Percentiles rank a stretch among this genome's conserved stretches.
Conservation (phyloP, 345 rosid species). For the Arabidopsis arenosa region DNA sequence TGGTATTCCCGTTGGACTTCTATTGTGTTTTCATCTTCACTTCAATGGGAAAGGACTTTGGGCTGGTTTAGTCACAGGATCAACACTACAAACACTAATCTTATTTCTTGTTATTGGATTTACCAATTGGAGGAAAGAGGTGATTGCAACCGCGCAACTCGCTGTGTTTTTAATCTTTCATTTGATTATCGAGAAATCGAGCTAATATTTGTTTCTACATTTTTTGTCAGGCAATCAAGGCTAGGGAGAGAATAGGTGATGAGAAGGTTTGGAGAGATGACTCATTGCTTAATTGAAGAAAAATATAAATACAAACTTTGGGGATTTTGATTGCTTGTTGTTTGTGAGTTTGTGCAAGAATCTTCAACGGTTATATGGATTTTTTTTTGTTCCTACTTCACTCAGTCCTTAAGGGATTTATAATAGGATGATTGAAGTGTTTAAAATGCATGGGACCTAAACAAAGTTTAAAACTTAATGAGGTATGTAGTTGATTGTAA, state of each 20-base stretch:
- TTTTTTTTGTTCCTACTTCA: not conserved
- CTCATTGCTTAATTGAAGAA: slow-evolving; percentile 14
- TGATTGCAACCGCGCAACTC: slow-evolving; percentile 3
- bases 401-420: not conserved
- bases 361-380: not conserved
- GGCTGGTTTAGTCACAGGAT: slow-evolving; percentile 61
- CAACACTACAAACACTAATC: slow-evolving; percentile 51
- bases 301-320: not conserved
- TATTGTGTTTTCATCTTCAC: slow-evolving; percentile 53
- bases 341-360: slow-evolving; percentile 4
- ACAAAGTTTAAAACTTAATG: not conserved
- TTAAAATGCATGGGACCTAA: slow-evolving; percentile 4
- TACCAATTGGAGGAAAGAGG: slow-evolving; percentile 72
- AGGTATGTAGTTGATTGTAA: not conserved
- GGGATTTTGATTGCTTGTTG: not conserved
- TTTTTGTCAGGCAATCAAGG: slow-evolving; percentile 49
- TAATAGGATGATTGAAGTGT: slow-evolving; percentile 3
- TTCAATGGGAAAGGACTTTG: slow-evolving; percentile 63
- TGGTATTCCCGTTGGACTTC: slow-evolving; percentile 58
- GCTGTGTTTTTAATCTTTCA: not conserved
- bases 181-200: not conserved
- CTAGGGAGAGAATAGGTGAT: slow-evolving; percentile 50
- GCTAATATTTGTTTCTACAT: not conserved
- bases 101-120: slow-evolving; percentile 50
- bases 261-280: slow-evolving; percentile 33